Evolutionary conservation across 2,329 filamentous ascomycete genomes (phyloP).

Genomic region (Fusarium equiseti): DNA sequence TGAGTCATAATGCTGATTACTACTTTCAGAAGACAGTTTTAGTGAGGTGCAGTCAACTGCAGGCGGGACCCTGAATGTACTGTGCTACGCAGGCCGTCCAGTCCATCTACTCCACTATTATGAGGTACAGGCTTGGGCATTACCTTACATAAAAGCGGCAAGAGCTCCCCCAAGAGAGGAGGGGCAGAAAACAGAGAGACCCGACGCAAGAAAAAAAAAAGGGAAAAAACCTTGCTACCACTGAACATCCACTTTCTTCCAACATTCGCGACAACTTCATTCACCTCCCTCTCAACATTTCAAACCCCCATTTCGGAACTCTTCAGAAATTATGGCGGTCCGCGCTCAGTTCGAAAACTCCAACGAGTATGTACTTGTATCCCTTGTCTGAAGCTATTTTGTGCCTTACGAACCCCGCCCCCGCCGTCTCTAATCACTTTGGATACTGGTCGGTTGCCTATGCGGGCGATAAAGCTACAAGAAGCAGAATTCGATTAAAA

Average conservation of each 20-base stretch:
- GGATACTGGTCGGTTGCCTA: conserved; percentile 7
- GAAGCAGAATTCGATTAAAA: background rate
- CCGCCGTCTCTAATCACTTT: conserved; percentile 37
- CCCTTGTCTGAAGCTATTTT: conserved; percentile 15
- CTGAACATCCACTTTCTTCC: conserved; percentile 33
- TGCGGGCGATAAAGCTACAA: background rate
- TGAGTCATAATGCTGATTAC: conserved; percentile 28
- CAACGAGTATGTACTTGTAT: conserved; percentile 76
- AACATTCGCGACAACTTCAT: conserved; percentile 29
- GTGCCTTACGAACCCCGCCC: conserved; percentile 42
- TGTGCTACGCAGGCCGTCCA: background rate
- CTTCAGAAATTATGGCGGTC: conserved; percentile 68
- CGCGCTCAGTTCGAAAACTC: conserved; percentile 88
- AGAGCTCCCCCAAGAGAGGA: conserved; percentile 30
- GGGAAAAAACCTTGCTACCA: conserved; percentile 35
- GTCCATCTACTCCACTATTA: background rate
- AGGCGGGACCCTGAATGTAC: background rate
- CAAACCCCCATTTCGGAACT: conserved; percentile 31
- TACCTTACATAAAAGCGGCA: conserved; percentile 44
- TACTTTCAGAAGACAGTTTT: conserved; percentile 9
- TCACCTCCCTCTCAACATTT: conserved; percentile 31
- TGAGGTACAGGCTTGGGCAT: conserved; percentile 2
- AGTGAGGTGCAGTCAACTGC: background rate
- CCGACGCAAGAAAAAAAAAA: background rate
- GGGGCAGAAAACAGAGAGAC: conserved; percentile 25